Conservation (phyloP, 164 flowering plant species). For the Taxillus chinensis region DNA sequence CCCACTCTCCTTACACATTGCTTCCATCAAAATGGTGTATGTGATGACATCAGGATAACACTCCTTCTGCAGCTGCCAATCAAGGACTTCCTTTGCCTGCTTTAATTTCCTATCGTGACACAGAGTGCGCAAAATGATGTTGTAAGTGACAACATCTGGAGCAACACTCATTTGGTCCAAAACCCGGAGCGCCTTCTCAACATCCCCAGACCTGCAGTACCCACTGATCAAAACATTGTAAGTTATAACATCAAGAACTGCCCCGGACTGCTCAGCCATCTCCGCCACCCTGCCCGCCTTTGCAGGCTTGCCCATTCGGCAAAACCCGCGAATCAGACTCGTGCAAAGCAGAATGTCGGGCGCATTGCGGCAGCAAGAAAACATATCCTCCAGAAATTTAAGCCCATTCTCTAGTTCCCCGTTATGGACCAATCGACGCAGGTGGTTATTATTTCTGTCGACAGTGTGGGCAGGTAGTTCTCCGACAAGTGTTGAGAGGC, state of each 20-base stretch:
- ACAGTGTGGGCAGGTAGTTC: slow-evolving; percentile 14
- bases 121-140: slow-evolving; percentile 61
- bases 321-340: slow-evolving; percentile 64
- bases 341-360: slow-evolving; percentile 72
- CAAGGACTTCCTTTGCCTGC: slow-evolving; percentile 69
- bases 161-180: slow-evolving; percentile 69
- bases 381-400: slow-evolving; percentile 49
- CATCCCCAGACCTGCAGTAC: slow-evolving; percentile 72
- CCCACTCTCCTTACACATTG: slow-evolving; percentile 70
- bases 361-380: slow-evolving; percentile 40
- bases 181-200: slow-evolving; percentile 50
- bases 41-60: slow-evolving; percentile 80
- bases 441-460: slow-evolving; percentile 51
- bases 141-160: slow-evolving; percentile 79
- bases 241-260: slow-evolving; percentile 78
- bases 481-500: background rate
- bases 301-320: slow-evolving; percentile 44
- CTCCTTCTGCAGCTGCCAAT: slow-evolving; percentile 40
- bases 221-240: slow-evolving; percentile 79
- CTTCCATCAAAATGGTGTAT: slow-evolving; percentile 86
- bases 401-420: slow-evolving; percentile 61
- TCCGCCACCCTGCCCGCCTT: slow-evolving; percentile 62
- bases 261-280: slow-evolving; percentile 67
- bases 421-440: slow-evolving; percentile 47
- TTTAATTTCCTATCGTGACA: slow-evolving; percentile 62